These are phyloP conservation scores for Blastosporella zonata DNA, from an alignment of 1,284 basidiomycete genomes.

Conservation along the genomic window DNA sequence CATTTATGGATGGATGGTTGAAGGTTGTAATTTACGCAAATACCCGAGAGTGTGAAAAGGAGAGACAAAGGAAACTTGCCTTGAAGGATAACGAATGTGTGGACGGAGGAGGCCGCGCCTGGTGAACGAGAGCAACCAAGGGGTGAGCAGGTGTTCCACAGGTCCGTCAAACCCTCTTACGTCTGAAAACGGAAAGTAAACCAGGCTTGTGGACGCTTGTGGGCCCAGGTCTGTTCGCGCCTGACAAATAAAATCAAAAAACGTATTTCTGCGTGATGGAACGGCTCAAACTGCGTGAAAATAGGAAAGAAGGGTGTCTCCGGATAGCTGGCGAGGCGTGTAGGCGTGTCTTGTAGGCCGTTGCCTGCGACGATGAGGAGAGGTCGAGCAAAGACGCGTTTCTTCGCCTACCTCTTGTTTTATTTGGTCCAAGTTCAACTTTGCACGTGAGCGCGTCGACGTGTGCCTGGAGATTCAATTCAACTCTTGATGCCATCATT, in stretches of 20 bases:
- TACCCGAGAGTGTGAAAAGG: constrained; percentile 8
- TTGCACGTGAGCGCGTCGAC: constrained; percentile 39
- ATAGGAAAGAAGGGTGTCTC: constrained; percentile 25
- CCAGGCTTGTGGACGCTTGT: constrained; percentile 39
- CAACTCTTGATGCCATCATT: constrained; percentile 5
- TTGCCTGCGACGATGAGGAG: constrained; percentile 14
- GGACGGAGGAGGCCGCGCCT: constrained; percentile 72
- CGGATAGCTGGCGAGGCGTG: constrained; percentile 11
- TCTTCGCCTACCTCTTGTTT: constrained; percentile 21
- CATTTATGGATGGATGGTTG: constrained; percentile 11
- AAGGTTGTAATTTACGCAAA: constrained; percentile 7
- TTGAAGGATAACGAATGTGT: constrained; percentile 54
- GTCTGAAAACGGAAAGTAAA: constrained; percentile 37
- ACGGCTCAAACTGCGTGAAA: constrained; percentile 24
- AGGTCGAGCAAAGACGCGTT: constrained; percentile 18
- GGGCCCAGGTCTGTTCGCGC: constrained; percentile 37
- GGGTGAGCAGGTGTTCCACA: constrained; percentile 21
- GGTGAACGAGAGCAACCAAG: constrained; percentile 26
- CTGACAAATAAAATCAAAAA: constrained; percentile 30
- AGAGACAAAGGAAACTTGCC: constrained; percentile 35
- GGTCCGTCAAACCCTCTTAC: constrained; percentile 36
- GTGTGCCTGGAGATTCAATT: constrained; percentile 22
- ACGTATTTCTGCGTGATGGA: constrained; percentile 13
- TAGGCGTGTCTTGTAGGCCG: constrained; percentile 11
- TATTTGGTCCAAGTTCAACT: constrained; percentile 41